Evolutionary conservation across 768 basidiomycete species (phyloP), one percentile per base, ranked within the genome.

Genomic region (Cystofilobasidium macerans): DNA sequence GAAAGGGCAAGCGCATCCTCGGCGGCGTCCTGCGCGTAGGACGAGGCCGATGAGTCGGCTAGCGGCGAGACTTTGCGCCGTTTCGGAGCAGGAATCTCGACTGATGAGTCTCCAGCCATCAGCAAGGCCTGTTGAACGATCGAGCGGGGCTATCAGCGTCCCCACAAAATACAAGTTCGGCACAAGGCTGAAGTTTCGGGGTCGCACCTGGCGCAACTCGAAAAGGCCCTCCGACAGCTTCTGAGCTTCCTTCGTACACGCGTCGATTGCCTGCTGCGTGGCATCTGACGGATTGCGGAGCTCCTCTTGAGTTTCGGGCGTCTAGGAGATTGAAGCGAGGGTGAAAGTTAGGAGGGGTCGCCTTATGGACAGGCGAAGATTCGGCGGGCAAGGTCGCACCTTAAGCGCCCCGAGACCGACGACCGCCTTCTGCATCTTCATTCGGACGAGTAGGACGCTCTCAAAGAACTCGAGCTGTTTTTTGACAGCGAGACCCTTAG

Each of bases 401-500:
- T 40, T 45, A 24, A 61, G 38, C 33, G 54, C 59, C 8, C 60
- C 60, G 1, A 53, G 36, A 12, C 54, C 64, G 18, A 59, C 56
- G 38, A 68, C 47, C 4, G 53, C 67, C 56, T 68, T 68, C 61
- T 68, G 67, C 33, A 68, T 42, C 47, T 57, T 33, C 32, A 68
- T 68, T 16, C 67, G 36, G 12, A 68, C 33, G 22, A 61, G 67
- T 38, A 68, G 42, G 56, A 68, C 38, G 38, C 45, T 57, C 45
- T 62, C 61, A 32, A 68, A 68, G 16, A 58, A 36, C 24, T 68
- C 67, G 40, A 68, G 61, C 48, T 68, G 67, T 1, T 57, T 35
- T 24, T 68, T 68, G 20, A 68, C 67, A 7, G 61, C 67, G n/a
- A 68, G 61, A 1, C 67, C 67, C n/a, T 68, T 68, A 7, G 61